phyloP scores from a whole-genome alignment of 345 rosid species.

The Euclidium syriacum region DNA sequence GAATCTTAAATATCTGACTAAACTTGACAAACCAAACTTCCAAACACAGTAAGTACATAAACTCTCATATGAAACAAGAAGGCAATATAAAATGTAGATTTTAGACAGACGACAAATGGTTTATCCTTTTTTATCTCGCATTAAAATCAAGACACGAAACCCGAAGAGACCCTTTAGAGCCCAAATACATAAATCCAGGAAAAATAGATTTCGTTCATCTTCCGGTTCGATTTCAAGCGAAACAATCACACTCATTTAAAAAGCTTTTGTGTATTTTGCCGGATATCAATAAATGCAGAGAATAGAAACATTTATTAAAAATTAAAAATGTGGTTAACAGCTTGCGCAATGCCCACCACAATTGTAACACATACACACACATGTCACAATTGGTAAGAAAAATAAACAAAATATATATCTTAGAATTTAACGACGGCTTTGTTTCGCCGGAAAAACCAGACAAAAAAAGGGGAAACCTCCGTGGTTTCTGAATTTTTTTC shows the following conservation, averaged over 20 bases:
- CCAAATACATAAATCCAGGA: neutral
- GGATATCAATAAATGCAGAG: neutral
- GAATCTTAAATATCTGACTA: slow-evolving; percentile 1
- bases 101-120: slow-evolving; percentile 10
- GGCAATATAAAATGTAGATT: neutral
- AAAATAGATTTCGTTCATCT: neutral
- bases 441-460: slow-evolving; percentile 25
- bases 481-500: slow-evolving; percentile 4
- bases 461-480: slow-evolving; percentile 9
- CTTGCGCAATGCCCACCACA: slow-evolving; percentile 31
- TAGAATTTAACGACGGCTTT: slow-evolving; percentile 18
- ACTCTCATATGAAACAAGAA: slow-evolving; percentile 1
- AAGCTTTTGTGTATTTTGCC: neutral
- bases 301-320: slow-evolving; percentile 14
- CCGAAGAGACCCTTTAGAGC: neutral
- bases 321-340: slow-evolving; percentile 27
- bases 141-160: slow-evolving; percentile 11
- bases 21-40: slow-evolving; percentile 12
- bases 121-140: neutral
- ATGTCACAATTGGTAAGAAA: slow-evolving; percentile 15
- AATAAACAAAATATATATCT: slow-evolving; percentile 9
- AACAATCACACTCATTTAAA: slow-evolving; percentile 21
- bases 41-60: neutral
- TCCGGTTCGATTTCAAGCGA: slow-evolving; percentile 7
- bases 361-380: slow-evolving; percentile 24